Conservation (phyloP, 345 rosid genomes). For the Durio zibethinus region DNA sequence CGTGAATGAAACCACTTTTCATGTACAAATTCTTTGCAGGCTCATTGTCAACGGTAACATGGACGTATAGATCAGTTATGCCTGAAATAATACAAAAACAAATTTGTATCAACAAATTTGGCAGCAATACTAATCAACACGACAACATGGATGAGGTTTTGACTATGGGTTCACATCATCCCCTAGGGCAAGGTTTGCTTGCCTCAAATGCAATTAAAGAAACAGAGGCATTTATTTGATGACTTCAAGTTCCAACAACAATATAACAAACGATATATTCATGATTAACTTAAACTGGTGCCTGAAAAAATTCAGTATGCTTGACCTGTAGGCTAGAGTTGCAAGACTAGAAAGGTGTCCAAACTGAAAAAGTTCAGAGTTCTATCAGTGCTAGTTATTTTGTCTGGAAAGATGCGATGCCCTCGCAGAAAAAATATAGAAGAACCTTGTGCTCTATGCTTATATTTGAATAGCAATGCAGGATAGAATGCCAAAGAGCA, state of each 20-base stretch:
- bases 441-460: background rate
- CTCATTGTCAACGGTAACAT: constrained; percentile 77
- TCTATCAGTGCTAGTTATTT: background rate
- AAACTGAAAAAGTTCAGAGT: background rate
- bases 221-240: background rate
- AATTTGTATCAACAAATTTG: background rate
- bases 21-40: constrained; percentile 75
- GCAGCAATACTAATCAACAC: background rate
- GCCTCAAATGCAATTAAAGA: background rate
- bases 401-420: background rate
- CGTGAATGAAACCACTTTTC: constrained; percentile 60
- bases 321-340: background rate
- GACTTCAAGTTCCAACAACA: background rate
- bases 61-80: constrained; percentile 71
- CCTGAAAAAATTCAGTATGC: no score
- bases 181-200: background rate
- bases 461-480: background rate
- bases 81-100: constrained; percentile 48
- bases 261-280: background rate
- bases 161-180: background rate
- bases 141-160: background rate
- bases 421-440: background rate
- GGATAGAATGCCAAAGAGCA: background rate
- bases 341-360: background rate
- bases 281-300: background rate